These are phyloP conservation scores for Cyclocybe cylindracea DNA, from an alignment of 768 basidiomycete genomes.

Conservation along the genomic window DNA sequence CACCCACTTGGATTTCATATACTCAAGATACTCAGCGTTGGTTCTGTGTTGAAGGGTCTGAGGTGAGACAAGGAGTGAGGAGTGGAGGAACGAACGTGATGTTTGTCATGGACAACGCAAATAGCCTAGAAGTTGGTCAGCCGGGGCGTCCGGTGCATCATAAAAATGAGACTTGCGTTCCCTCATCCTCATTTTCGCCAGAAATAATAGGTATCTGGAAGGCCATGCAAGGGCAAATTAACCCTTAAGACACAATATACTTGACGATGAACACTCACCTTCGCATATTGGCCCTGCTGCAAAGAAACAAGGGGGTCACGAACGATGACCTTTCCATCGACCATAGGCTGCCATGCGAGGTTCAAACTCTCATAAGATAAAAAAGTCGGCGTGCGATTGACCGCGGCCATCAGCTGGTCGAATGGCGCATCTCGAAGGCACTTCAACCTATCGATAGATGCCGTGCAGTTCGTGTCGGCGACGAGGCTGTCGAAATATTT, in stretches of 20 bases:
- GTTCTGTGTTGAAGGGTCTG: slow-evolving; percentile 10
- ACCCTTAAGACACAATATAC: not conserved
- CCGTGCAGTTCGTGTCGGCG: slow-evolving; percentile 26
- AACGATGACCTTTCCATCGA: slow-evolving; percentile 37
- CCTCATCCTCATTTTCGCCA: slow-evolving; percentile 43
- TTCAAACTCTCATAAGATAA: slow-evolving; percentile 28
- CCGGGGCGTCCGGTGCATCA: not conserved
- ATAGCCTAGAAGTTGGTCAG: slow-evolving; percentile 9
- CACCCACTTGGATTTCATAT: slow-evolving; percentile 14
- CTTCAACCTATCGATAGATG: slow-evolving; percentile 24
- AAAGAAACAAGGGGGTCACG: slow-evolving; percentile 26
- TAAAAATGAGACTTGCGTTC: slow-evolving; percentile 29
- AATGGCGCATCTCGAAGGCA: slow-evolving; percentile 35
- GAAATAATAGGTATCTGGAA: slow-evolving; percentile 23
- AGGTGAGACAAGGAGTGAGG: not conserved
- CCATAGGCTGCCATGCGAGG: slow-evolving; percentile 33
- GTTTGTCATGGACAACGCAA: slow-evolving; percentile 17
- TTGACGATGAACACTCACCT: slow-evolving; percentile 13
- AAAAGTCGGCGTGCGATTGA: slow-evolving; percentile 32
- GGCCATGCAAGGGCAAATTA: slow-evolving; percentile 1
- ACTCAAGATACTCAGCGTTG: slow-evolving; percentile 16
- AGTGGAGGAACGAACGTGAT: slow-evolving; percentile 19
- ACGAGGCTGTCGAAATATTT: slow-evolving; percentile 30
- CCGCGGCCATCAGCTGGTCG: slow-evolving; percentile 27
- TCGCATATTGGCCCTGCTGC: slow-evolving; percentile 28